Evolutionary conservation across 805 yeast species (phyloP).

Genomic region (Starmera dryadoides): DNA sequence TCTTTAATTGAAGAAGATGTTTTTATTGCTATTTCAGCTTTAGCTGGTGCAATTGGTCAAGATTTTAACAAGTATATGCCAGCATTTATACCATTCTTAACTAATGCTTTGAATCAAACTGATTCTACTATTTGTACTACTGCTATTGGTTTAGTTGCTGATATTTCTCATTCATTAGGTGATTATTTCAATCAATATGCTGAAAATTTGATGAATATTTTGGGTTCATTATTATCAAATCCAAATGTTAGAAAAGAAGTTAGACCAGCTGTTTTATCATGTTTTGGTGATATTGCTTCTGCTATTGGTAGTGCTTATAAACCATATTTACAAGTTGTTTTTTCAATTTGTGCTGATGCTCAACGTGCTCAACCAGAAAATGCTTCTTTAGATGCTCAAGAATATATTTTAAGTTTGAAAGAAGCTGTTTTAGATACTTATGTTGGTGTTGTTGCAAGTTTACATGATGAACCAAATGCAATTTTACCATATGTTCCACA

Average conservation of each 20-base stretch:
- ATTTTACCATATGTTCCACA: constrained; percentile 59
- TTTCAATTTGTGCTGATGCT: constrained; percentile 68
- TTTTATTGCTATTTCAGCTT: constrained; percentile 83
- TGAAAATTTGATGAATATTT: constrained; percentile 73
- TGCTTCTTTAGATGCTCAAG: constrained; percentile 64
- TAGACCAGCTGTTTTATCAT: constrained; percentile 81
- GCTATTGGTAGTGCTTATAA: constrained; percentile 73
- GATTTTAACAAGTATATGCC: constrained; percentile 72
- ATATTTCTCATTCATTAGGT: constrained; percentile 85
- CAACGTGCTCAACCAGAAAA: constrained; percentile 59
- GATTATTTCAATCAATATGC: constrained; percentile 65
- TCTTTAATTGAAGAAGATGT: constrained; percentile 91
- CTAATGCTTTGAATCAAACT: constrained; percentile 70
- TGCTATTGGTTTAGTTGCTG: constrained; percentile 93
- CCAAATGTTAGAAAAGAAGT: constrained; percentile 69
- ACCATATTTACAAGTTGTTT: constrained; percentile 72
- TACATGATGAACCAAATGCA: constrained; percentile 58
- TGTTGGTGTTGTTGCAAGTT: constrained; percentile 92
- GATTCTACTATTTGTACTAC: constrained; percentile 81
- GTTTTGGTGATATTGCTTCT: constrained; percentile 94
- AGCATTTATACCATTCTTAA: constrained; percentile 76
- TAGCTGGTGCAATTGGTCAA: constrained; percentile 73
- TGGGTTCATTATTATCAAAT: constrained; percentile 67
- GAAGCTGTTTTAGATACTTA: constrained; percentile 94
- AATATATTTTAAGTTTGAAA: constrained; percentile 62